Base-by-base conservation (phyloP, 1,284 basidiomycete genomes). In the Naganishia cerealis region DNA sequence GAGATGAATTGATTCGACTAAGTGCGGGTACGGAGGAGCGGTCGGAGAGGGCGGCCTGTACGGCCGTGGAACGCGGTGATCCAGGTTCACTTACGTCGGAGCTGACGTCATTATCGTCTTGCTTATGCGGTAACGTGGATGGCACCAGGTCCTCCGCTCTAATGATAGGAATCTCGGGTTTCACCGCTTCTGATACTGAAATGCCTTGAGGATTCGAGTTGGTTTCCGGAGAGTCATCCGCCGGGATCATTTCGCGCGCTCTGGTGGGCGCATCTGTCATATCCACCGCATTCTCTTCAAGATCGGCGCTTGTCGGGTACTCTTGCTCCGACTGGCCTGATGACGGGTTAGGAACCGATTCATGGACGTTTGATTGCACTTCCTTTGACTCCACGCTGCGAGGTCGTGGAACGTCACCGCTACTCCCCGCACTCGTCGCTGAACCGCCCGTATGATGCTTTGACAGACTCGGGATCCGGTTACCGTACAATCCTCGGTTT, bases 401-500 rank as follows among this genome's bases (percentile, higher is more conserved):
- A n/a, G 38, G 46, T 8, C 29, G 29, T 16, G 12, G 13, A 21
- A 52, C 50, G 12, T 40, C 50, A 24, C 50, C 26, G 26, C 3
- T 29, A 59, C 61, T 63, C 36, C 48, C 61, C 8, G 36, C 50
- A 29, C 61, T 63, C 5, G 36, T 52, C 61, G 50, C 42, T 16
- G 61, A 63, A 15, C 61, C 61, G 18, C 61, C 61, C 13, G 61
- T 63, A 43, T 63, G 61, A 38, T 63, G 61, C 39, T 54, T 63
- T 9, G 21, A 26, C 6, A 63, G 36, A 54, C 72, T 73, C 21
- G 79, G 75, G 26, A 80, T 77, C 48, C 79, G 69, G 62, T 79
- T 80, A n/a, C 78, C 79, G 18, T 77, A 75, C 67, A 79, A 26
- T 0, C 75, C 78, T 50, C 71, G 72, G 29, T 73, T 73, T 66